These are phyloP conservation scores for Saccharomyces paradoxus DNA, from an alignment of 805 yeast species.

Conservation along the genomic window DNA sequence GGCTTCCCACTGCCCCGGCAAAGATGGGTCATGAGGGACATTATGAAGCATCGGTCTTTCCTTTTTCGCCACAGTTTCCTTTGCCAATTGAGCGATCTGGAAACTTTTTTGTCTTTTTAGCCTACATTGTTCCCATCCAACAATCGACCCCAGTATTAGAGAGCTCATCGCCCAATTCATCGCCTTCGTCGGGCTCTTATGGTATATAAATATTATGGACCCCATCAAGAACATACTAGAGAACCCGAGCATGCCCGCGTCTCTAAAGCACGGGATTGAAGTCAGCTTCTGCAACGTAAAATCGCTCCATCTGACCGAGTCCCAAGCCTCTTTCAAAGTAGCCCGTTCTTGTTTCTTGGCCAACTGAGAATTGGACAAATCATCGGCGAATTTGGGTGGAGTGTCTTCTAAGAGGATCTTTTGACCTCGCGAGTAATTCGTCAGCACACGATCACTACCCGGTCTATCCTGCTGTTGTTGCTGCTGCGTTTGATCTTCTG, in stretches of 20 bases:
- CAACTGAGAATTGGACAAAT: conserved; percentile 6
- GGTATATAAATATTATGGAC: conserved; percentile 56
- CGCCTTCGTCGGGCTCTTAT: conserved; percentile 53
- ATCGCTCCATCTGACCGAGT: conserved; percentile 39
- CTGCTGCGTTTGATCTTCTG: conserved; percentile 25
- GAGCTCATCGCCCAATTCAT: conserved; percentile 81
- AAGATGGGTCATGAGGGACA: conserved; percentile 13
- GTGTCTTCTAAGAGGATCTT: conserved; percentile 35
- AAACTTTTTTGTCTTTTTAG: conserved; percentile 56
- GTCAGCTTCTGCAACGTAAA: conserved; percentile 44
- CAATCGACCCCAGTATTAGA: conserved; percentile 65
- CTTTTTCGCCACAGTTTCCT: conserved; percentile 36
- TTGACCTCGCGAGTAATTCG: conserved; percentile 29
- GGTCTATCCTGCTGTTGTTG: conserved; percentile 6
- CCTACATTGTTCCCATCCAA: conserved; percentile 92
- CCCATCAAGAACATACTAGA: conserved; percentile 65
- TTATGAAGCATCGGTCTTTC: conserved; percentile 32
- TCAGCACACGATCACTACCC: conserved; percentile 7
- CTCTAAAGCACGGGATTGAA: conserved; percentile 69
- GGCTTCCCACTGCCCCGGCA: conserved; percentile 15
- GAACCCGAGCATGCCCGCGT: conserved; percentile 69
- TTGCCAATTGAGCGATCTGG: conserved; percentile 62
- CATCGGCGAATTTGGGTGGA: conserved; percentile 33
- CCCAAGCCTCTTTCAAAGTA: conserved; percentile 35
- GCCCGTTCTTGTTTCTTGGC: conserved; percentile 23